Conservation (phyloP, 2,329 filamentous ascomycete genomes). For the Xylariaceae sp. region DNA sequence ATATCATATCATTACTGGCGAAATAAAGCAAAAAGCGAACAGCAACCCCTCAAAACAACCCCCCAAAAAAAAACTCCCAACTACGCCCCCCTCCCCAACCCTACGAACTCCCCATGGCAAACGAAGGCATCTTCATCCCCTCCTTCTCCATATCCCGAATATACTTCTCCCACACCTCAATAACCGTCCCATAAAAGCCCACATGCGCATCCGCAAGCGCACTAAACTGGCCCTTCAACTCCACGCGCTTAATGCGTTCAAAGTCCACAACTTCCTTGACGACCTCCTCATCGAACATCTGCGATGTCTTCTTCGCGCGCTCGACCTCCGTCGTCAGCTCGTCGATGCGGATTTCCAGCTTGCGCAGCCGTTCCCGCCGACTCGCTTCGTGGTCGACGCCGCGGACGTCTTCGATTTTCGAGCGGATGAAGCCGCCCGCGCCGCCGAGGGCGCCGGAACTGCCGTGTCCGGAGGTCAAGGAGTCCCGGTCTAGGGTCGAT, state of each 20-base stretch:
- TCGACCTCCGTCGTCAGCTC: conserved; percentile 88
- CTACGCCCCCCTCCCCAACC: not conserved
- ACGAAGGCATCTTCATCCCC: conserved; percentile 18
- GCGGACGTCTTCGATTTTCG: conserved; percentile 93
- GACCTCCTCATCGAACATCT: conserved; percentile 94
- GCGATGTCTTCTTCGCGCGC: conserved; percentile 74
- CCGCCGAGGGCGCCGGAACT: conserved; percentile 55
- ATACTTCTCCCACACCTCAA: conserved; percentile 83
- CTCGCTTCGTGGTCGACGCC: conserved; percentile 95
- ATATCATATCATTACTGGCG: too few species aligned
- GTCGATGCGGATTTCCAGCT: conserved; percentile 87
- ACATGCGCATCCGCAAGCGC: conserved; percentile 80
- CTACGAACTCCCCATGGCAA: conserved; percentile 13
- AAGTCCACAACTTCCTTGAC: conserved; percentile 90
- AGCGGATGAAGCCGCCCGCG: conserved; percentile 79
- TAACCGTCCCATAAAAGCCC: conserved; percentile 74
- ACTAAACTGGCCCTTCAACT: conserved; percentile 84
- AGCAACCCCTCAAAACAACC: not conserved
- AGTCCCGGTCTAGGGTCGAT: conserved; percentile 79
- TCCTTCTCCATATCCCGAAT: conserved; percentile 72
- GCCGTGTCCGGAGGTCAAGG: conserved; percentile 56
- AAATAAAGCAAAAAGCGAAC: too few species aligned
- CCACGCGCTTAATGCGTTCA: conserved; percentile 89
- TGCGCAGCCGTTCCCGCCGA: conserved; percentile 78
- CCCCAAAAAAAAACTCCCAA: not conserved